Conservation (phyloP, 345 rosid genomes). For the Balakata baccata region DNA sequence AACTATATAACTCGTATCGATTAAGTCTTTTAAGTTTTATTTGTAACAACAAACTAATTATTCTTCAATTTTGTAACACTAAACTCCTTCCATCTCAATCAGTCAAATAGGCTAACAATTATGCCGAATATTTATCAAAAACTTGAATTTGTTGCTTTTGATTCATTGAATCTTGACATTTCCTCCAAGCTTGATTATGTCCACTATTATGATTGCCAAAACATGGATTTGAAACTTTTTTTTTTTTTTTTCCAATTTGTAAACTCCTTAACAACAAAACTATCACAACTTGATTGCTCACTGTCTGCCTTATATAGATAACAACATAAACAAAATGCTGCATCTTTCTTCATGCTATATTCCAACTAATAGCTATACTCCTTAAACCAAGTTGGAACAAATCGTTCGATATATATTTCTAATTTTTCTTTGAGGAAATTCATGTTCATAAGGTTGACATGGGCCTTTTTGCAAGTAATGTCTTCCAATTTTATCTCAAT, state of each 20-base stretch:
- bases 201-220: conserved; percentile 2
- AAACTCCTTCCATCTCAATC: no score
- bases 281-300: background rate
- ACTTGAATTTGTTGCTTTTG: background rate
- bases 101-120: no score
- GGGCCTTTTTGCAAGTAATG: background rate
- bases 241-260: background rate
- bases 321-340: conserved; percentile 4
- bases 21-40: no score
- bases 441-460: background rate
- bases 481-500: background rate
- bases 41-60: no score
- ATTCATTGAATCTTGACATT: background rate
- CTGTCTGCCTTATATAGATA: background rate
- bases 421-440: background rate
- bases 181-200: background rate
- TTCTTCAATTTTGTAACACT: no score
- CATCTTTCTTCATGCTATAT: background rate
- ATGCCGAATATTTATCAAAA: no score
- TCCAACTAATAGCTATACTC: conserved; percentile 11
- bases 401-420: background rate
- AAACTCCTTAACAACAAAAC: background rate
- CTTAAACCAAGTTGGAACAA: conserved; percentile 5
- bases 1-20: no score
- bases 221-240: background rate